Evolutionary conservation across 495 filamentous ascomycete genomes (phyloP).

Genomic region (Penicillium lividum): DNA sequence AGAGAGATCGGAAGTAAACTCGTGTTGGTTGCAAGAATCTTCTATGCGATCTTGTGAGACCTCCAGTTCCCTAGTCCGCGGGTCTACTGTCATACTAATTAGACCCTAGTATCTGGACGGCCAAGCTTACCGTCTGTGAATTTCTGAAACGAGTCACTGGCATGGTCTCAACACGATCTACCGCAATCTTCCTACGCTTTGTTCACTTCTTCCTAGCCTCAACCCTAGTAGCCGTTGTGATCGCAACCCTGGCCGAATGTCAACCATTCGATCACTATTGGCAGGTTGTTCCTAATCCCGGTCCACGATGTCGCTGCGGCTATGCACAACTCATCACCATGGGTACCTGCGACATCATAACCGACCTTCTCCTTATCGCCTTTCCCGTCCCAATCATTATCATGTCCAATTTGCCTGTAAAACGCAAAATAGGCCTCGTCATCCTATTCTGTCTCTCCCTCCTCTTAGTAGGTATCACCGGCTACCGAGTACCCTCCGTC

Average conservation of each 20-base stretch:
- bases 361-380: slow-evolving; percentile 80
- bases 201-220: slow-evolving; percentile 72
- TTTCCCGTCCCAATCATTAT: slow-evolving; percentile 89
- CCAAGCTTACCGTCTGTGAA: slow-evolving; percentile 87
- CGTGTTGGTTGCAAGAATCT: slow-evolving; percentile 54
- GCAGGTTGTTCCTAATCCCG: slow-evolving; percentile 89
- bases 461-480: slow-evolving; percentile 69
- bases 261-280: slow-evolving; percentile 83
- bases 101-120: slow-evolving; percentile 76
- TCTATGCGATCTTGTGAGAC: slow-evolving; percentile 60
- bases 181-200: slow-evolving; percentile 63
- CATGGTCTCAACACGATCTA: slow-evolving; percentile 68
- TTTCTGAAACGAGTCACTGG: slow-evolving; percentile 79
- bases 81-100: slow-evolving; percentile 1
- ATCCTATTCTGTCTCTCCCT: slow-evolving; percentile 81
- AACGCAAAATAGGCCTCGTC: slow-evolving; percentile 65
- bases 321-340: slow-evolving; percentile 85
- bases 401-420: slow-evolving; percentile 65
- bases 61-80: neutral
- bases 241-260: slow-evolving; percentile 83
- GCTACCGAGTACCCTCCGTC: slow-evolving; percentile 75
- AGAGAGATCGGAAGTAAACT: slow-evolving; percentile 53
- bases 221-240: slow-evolving; percentile 77
- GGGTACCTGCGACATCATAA: slow-evolving; percentile 81
- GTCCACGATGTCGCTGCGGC: slow-evolving; percentile 77